Conservation (phyloP, 495 filamentous ascomycete genomes). For the Penicillium canescens region DNA sequence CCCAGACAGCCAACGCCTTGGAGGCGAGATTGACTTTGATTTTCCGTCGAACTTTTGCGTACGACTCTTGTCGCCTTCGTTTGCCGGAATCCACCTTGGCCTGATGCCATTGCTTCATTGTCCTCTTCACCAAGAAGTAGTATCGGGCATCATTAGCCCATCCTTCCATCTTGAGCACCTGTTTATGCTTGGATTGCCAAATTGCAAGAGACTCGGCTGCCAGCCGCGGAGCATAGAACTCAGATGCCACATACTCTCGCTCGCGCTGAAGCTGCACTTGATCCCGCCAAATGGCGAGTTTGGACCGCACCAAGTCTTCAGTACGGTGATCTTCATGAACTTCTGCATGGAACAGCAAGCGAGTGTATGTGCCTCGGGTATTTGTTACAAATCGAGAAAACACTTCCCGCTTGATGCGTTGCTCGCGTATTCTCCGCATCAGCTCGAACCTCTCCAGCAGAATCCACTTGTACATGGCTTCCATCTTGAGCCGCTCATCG, state of each 20-base stretch:
- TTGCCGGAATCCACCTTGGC: conserved; percentile 51
- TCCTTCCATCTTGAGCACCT: conserved; percentile 49
- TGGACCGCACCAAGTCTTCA: conserved; percentile 33
- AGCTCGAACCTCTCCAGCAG: conserved; percentile 55
- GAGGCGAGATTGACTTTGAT: conserved; percentile 59
- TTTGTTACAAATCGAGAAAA: conserved; percentile 45
- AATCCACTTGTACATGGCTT: conserved; percentile 66
- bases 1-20: conserved; percentile 46
- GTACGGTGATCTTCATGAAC: conserved; percentile 34
- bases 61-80: conserved; percentile 58
- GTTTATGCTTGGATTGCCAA: conserved; percentile 46
- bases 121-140: conserved; percentile 56
- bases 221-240: conserved; percentile 54
- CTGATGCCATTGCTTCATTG: conserved; percentile 56
- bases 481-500: conserved; percentile 58
- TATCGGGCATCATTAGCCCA: conserved; percentile 59
- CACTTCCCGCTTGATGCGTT: conserved; percentile 45
- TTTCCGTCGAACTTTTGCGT: conserved; percentile 56
- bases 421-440: conserved; percentile 53
- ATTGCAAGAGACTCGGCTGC: conserved; percentile 47
- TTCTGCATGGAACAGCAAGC: conserved; percentile 38
- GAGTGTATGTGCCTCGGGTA: conserved; percentile 39
- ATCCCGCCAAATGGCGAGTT: conserved; percentile 46
- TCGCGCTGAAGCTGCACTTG: conserved; percentile 43
- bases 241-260: conserved; percentile 50